A percentile compares a stretch with the other conserved stretches of the same genome.
Evolutionary conservation across 169 alveolate species (phyloP).

Genomic region (Plasmodium yoelii): DNA sequence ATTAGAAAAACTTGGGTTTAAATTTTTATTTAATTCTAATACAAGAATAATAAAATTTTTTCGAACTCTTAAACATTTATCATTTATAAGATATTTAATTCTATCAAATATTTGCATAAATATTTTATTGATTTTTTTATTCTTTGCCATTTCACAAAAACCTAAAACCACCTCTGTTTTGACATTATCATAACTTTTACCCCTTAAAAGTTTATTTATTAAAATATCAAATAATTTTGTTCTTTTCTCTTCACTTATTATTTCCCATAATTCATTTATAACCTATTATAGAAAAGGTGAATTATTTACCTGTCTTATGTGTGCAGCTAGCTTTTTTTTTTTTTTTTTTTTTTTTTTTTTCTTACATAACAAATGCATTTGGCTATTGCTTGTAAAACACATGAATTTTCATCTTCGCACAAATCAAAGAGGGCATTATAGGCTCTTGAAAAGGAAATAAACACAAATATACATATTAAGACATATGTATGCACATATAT

Average conservation of each 20-base stretch:
- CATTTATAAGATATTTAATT: slow-evolving; percentile 46
- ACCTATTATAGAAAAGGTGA: neutral
- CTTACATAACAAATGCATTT: slow-evolving; percentile 72
- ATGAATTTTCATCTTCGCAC: slow-evolving; percentile 53
- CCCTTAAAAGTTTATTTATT: slow-evolving; percentile 31
- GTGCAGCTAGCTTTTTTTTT: neutral
- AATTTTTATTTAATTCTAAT: slow-evolving; percentile 25
- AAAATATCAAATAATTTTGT: slow-evolving; percentile 19
- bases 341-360: neutral
- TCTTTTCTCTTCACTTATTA: slow-evolving; percentile 48
- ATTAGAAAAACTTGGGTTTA: slow-evolving; percentile 12
- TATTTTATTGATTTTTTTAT: slow-evolving; percentile 21
- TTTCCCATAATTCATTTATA: slow-evolving; percentile 69
- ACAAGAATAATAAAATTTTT: slow-evolving; percentile 29
- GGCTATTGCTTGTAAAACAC: slow-evolving; percentile 69
- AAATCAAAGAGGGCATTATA: slow-evolving; percentile 50
- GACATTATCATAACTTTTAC: slow-evolving; percentile 42
- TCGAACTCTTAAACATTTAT: slow-evolving; percentile 31
- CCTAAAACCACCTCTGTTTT: slow-evolving; percentile 56
- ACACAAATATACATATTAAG: neutral
- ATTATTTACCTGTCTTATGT: neutral
- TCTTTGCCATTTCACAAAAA: slow-evolving; percentile 54
- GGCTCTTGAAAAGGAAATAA: slow-evolving; percentile 27
- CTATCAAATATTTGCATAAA: slow-evolving; percentile 43
- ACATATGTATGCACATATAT: neutral